Evolutionary conservation across 2,329 filamentous ascomycete species (phyloP).

Genomic region (Pseudovirgaria hyperparasitica): DNA sequence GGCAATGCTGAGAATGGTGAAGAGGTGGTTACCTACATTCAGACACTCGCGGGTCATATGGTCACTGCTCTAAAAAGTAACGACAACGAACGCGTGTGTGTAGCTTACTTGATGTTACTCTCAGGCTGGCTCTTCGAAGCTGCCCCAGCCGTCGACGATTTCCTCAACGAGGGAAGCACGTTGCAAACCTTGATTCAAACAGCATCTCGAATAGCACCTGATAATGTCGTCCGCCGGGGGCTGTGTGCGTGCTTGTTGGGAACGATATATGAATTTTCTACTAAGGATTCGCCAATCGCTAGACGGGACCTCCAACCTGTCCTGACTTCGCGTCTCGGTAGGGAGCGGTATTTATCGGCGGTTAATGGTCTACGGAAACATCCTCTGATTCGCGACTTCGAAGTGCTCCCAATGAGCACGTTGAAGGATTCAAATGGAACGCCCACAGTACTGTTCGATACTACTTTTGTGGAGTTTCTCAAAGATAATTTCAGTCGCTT

Average conservation of each 20-base stretch:
- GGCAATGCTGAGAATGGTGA: constrained; percentile 82
- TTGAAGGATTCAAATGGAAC: constrained; percentile 27
- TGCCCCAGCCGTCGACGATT: constrained; percentile 80
- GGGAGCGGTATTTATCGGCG: constrained; percentile 77
- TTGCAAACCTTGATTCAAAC: constrained; percentile 75
- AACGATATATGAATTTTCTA: constrained; percentile 91
- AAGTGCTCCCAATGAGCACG: constrained; percentile 61
- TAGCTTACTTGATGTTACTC: constrained; percentile 83
- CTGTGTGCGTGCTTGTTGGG: constrained; percentile 76
- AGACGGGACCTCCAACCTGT: constrained; percentile 69
- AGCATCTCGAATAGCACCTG: constrained; percentile 39
- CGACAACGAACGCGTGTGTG: constrained; percentile 65
- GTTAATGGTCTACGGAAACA: constrained; percentile 66
- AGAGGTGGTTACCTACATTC: constrained; percentile 89
- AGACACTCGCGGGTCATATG: constrained; percentile 77
- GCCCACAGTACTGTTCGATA: constrained; percentile 76
- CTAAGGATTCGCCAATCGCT: constrained; percentile 86
- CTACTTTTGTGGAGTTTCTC: constrained; percentile 79
- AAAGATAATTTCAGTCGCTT: constrained; percentile 92
- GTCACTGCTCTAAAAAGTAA: constrained; percentile 62
- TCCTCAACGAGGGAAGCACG: constrained; percentile 82
- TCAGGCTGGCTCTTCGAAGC: constrained; percentile 88
- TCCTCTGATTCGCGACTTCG: constrained; percentile 74
- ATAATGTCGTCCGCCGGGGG: constrained; percentile 61
- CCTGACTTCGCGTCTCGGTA: constrained; percentile 62